A percentile compares a stretch with the other conserved stretches of the same genome.
phyloP scores from a whole-genome alignment of 2,329 filamentous ascomycete species.

The Cladobotryum protrusum region DNA sequence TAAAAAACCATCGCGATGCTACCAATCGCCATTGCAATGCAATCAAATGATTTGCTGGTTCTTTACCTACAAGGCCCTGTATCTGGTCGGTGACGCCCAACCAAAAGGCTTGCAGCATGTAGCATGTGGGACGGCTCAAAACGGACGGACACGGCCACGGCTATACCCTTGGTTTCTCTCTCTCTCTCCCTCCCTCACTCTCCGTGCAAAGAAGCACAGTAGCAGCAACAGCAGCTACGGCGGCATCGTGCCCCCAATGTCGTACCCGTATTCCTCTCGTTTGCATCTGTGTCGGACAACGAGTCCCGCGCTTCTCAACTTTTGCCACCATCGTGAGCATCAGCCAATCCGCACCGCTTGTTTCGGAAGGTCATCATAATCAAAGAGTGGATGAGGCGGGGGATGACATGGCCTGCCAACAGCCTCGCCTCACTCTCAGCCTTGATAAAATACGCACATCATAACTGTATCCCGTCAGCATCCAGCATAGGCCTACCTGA shows the following conservation, averaged over 20 bases:
- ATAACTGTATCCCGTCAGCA: no score
- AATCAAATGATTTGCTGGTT: neutral
- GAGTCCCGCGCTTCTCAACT: neutral
- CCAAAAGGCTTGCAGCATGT: neutral
- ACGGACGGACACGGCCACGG: neutral
- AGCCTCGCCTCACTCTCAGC: neutral
- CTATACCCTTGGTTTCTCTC: neutral
- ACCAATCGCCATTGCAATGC: neutral
- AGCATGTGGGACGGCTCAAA: neutral
- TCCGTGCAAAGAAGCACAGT: neutral
- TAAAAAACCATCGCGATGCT: no score
- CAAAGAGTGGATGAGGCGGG: neutral
- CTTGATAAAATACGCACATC: neutral
- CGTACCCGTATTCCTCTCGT: no score
- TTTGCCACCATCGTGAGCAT: neutral
- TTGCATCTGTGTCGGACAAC: no score
- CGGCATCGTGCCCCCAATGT: no score
- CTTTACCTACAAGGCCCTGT: neutral
- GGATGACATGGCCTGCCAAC: neutral
- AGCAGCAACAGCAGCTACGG: no score
- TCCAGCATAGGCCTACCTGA: no score
- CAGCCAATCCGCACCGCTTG: neutral
- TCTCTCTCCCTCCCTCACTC: neutral
- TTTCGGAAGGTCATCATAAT: neutral
- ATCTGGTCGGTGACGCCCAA: constrained; percentile 4